Percentiles rank a stretch among this genome's conserved stretches.
Evolutionary conservation across 78 protist genomes (phyloP).

Genomic region (Dictyostelium capitatum): DNA sequence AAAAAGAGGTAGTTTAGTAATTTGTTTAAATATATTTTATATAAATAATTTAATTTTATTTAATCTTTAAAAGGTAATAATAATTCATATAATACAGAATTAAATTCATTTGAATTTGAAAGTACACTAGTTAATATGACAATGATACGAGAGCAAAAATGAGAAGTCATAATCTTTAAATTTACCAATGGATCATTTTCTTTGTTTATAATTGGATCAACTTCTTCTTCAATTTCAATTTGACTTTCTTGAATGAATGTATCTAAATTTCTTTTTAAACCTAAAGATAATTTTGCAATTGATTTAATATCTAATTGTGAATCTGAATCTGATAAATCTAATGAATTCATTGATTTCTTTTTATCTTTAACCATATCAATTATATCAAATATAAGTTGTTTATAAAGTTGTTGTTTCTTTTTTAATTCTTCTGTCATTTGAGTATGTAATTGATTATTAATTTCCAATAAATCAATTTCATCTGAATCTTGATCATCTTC

Average conservation of each 20-base stretch:
- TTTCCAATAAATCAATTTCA: neutral
- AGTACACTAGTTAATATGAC: neutral
- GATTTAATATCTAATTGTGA: slow-evolving; percentile 16
- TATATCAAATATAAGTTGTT: neutral
- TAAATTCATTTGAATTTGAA: slow-evolving; percentile 9
- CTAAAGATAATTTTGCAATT: slow-evolving; percentile 4
- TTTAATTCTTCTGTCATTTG: neutral
- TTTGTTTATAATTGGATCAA: neutral
- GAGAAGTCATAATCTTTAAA: slow-evolving; percentile 18
- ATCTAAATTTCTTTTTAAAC: slow-evolving; percentile 1
- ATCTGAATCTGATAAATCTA: neutral
- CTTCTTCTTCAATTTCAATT: neutral
- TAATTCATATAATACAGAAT: neutral
- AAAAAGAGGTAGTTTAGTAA: no score
- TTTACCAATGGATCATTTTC: neutral
- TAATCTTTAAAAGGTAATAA: slow-evolving; percentile 5
- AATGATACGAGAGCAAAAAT: slow-evolving; percentile 6
- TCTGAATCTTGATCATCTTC: neutral
- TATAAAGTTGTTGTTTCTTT: slow-evolving; percentile 13
- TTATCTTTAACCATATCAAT: neutral
- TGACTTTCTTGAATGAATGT: neutral
- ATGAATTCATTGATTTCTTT: neutral
- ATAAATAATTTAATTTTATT: neutral
- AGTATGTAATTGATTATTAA: neutral
- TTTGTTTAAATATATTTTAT: no score